These are phyloP conservation scores for Aristolochia californica DNA, from an alignment of 164 flowering plant species.

Conservation along the genomic window DNA sequence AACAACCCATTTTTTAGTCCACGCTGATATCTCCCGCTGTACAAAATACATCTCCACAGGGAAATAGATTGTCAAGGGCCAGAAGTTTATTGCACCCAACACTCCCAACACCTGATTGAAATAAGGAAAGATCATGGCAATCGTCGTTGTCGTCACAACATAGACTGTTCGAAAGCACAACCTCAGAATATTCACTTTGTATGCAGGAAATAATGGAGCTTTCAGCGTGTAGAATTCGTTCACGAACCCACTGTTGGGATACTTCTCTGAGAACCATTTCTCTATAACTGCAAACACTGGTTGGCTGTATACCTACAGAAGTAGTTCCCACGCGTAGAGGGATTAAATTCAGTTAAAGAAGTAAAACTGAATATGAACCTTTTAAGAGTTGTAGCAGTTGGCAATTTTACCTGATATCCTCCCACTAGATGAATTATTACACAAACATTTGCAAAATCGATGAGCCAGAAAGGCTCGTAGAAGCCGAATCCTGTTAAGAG, in stretches of 20 bases:
- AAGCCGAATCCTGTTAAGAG: slow-evolving; percentile 59
- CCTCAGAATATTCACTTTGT: slow-evolving; percentile 24
- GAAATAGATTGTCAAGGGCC: slow-evolving; percentile 51
- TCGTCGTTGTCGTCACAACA: slow-evolving; percentile 37
- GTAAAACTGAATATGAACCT: not conserved
- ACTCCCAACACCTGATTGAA: slow-evolving; percentile 58
- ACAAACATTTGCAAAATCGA: slow-evolving; percentile 57
- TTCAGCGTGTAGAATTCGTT: slow-evolving; percentile 21
- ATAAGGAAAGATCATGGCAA: slow-evolving; percentile 59
- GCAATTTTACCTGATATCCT: slow-evolving; percentile 50
- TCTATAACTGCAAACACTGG: slow-evolving; percentile 52
- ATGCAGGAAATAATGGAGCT: slow-evolving; percentile 27
- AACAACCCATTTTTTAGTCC: slow-evolving; percentile 27
- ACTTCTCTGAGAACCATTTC: slow-evolving; percentile 22
- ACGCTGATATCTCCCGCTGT: slow-evolving; percentile 19
- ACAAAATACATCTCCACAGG: slow-evolving; percentile 37
- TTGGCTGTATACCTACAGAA: slow-evolving; percentile 36
- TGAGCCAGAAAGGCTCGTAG: slow-evolving; percentile 54
- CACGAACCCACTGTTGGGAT: slow-evolving; percentile 33
- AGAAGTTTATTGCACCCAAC: slow-evolving; percentile 49
- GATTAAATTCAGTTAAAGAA: not conserved
- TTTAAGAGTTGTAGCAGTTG: not conserved
- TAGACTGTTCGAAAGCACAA: slow-evolving; percentile 35
- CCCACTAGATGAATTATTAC: slow-evolving; percentile 54
- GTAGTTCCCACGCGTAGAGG: not conserved